Evolutionary conservation across 345 rosid species (phyloP).

Genomic region (Eucalyptus fibrosa): DNA sequence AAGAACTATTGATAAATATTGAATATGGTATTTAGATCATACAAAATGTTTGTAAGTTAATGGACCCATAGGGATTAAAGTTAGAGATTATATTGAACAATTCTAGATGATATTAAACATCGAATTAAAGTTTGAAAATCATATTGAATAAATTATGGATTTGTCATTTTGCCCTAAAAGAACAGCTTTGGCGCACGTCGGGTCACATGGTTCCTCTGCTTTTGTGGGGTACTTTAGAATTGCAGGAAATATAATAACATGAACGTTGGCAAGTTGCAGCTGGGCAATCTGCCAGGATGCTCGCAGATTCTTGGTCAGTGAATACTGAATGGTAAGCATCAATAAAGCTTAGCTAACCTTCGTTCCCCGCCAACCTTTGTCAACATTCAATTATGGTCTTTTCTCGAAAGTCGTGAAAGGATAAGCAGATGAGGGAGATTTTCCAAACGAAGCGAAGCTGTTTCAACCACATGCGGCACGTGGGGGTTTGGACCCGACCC

Average conservation of each 20-base stretch:
- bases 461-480: background rate
- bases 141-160: background rate
- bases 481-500: background rate
- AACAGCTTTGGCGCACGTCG: background rate
- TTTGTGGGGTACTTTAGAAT: background rate
- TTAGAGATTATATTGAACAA: background rate
- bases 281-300: background rate
- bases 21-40: background rate
- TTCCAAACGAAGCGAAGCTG: background rate
- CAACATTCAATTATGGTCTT: background rate
- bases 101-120: rapidly evolving
- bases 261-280: background rate
- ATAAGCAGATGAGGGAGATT: background rate
- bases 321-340: background rate
- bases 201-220: background rate
- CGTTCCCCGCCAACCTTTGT: background rate
- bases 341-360: background rate
- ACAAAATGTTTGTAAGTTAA: background rate
- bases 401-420: background rate
- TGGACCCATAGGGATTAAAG: rapidly evolving
- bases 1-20: background rate
- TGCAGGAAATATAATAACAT: background rate
- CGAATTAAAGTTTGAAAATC: background rate
- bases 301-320: background rate
- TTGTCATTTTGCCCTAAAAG: background rate